phyloP scores from a whole-genome alignment of 352 stramenopile genomes.

The Phytophthora vignae region DNA sequence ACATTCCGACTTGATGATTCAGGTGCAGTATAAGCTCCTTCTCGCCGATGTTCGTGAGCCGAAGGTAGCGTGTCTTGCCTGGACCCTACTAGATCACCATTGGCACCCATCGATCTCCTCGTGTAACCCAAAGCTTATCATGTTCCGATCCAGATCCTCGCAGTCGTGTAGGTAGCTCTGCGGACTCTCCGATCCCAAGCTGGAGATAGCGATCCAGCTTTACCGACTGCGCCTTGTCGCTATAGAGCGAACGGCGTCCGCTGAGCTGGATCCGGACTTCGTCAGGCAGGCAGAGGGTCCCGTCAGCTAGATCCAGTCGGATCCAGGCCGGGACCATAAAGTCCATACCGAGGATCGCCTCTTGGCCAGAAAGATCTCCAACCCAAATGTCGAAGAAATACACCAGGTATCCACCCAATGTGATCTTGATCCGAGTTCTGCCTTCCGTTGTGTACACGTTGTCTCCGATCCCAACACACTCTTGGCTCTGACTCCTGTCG shows the following conservation, averaged over 20 bases:
- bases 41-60: slow-evolving; percentile 10
- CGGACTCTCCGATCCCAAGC: neutral
- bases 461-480: no score
- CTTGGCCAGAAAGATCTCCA: no score
- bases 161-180: neutral
- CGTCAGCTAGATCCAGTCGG: no score
- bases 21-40: neutral
- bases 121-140: slow-evolving; percentile 17
- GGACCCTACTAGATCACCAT: neutral
- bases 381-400: neutral
- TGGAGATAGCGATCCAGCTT: no score
- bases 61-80: slow-evolving; percentile 1
- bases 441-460: no score
- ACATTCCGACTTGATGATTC: slow-evolving; percentile 4
- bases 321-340: no score
- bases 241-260: no score
- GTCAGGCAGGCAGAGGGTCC: no score
- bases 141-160: neutral
- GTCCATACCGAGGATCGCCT: no score
- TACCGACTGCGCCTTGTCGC: no score
- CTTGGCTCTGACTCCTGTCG: no score
- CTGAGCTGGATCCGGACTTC: no score
- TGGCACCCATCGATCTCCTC: slow-evolving; percentile 8
- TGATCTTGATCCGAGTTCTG: neutral
- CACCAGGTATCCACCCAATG: neutral